Conservation (phyloP, 2,329 filamentous ascomycete species). For the Fusarium continuum region DNA sequence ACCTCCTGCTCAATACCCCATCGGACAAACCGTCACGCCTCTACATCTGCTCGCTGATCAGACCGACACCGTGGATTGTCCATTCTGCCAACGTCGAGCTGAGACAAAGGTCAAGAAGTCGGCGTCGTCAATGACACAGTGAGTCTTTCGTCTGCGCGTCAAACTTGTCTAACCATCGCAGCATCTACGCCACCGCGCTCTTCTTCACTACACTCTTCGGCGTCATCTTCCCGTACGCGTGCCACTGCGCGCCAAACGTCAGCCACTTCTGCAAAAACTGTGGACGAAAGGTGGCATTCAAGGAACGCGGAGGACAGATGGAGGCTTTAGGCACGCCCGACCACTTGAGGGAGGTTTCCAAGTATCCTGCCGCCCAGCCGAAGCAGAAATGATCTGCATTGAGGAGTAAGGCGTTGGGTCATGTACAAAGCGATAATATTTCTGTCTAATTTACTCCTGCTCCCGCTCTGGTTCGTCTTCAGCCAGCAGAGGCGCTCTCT, state of each 20-base stretch:
- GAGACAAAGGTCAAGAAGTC: slow-evolving; percentile 36
- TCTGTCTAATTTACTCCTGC: slow-evolving; percentile 9
- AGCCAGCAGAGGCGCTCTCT: slow-evolving; percentile 39
- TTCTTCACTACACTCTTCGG: slow-evolving; percentile 41
- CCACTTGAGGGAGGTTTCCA: slow-evolving; percentile 40
- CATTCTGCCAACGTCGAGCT: slow-evolving; percentile 38
- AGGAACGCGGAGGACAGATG: slow-evolving; percentile 27
- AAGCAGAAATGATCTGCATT: neutral
- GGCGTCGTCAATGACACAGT: slow-evolving; percentile 40
- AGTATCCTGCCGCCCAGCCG: slow-evolving; percentile 24
- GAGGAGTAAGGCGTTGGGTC: slow-evolving; percentile 2
- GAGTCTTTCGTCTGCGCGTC: neutral
- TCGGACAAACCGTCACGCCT: slow-evolving; percentile 38
- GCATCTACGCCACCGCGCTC: slow-evolving; percentile 25
- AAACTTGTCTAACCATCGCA: neutral
- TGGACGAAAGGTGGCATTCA: slow-evolving; percentile 38
- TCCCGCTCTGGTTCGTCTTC: neutral
- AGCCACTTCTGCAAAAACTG: slow-evolving; percentile 42
- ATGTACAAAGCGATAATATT: slow-evolving; percentile 1
- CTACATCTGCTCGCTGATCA: slow-evolving; percentile 40
- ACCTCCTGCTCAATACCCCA: neutral
- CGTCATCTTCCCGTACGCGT: slow-evolving; percentile 36
- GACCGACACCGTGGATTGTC: slow-evolving; percentile 40
- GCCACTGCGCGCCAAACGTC: slow-evolving; percentile 37
- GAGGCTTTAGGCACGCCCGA: slow-evolving; percentile 39